phyloP scores from a whole-genome alignment of 805 yeast genomes.

The Candida jianshihensis region DNA sequence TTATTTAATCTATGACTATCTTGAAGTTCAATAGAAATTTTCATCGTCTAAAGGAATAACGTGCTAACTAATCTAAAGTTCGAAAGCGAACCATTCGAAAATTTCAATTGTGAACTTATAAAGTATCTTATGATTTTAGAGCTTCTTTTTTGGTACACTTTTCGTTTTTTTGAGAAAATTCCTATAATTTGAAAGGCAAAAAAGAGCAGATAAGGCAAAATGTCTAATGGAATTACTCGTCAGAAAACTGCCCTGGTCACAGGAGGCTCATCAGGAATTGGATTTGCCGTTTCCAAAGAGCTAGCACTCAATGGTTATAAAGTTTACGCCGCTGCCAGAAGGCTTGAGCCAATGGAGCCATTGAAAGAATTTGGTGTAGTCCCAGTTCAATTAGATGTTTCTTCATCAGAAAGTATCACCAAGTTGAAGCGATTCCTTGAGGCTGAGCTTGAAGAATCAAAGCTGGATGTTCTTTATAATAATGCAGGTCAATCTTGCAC shows the following conservation, averaged over 20 bases:
- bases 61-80: too few relatives aligned
- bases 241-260: slow-evolving; percentile 36
- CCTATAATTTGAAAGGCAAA: too few relatives aligned
- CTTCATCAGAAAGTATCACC: slow-evolving; percentile 40
- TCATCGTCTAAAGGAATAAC: too few relatives aligned
- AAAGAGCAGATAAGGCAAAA: too few relatives aligned
- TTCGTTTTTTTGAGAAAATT: too few relatives aligned
- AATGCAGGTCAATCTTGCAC: slow-evolving; percentile 78
- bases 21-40: too few relatives aligned
- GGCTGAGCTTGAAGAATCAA: slow-evolving; percentile 35
- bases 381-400: slow-evolving; percentile 51
- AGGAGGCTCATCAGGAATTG: slow-evolving; percentile 54
- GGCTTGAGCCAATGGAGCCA: slow-evolving; percentile 52
- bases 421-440: slow-evolving; percentile 36
- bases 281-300: slow-evolving; percentile 41
- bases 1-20: too few relatives aligned
- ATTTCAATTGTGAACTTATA: too few relatives aligned
- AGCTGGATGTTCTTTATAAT: slow-evolving; percentile 57
- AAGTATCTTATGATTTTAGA: too few relatives aligned
- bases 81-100: too few relatives aligned
- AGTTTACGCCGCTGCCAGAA: slow-evolving; percentile 72
- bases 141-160: too few relatives aligned
- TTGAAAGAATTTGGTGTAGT: slow-evolving; percentile 34
- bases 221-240: slow-evolving; percentile 6
- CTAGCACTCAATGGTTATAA: slow-evolving; percentile 44